A percentile compares a stretch with the other conserved stretches of the same genome.
phyloP scores from a whole-genome alignment of 306 rosid species.

The Coriaria nepalensis region DNA sequence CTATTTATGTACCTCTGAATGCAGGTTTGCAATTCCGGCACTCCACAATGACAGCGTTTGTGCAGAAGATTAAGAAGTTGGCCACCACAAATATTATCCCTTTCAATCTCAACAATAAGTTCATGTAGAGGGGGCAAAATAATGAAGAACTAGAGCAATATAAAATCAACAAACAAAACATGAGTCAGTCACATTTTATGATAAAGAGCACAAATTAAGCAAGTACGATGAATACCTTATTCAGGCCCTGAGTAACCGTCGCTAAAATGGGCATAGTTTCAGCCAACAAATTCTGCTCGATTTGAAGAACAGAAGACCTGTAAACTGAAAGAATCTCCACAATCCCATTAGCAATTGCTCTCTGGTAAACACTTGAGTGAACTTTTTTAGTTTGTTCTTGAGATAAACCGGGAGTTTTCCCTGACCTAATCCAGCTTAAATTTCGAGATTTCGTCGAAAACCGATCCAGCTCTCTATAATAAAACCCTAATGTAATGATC shows the following conservation, averaged over 20 bases:
- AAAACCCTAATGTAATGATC: constrained; percentile 73
- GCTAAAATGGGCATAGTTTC: constrained; percentile 84
- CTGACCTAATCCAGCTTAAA: constrained; percentile 80
- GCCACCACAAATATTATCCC: constrained; percentile 73
- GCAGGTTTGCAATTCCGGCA: constrained; percentile 92
- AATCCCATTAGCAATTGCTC: constrained; percentile 86
- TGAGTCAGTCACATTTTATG: not conserved
- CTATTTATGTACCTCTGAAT: constrained; percentile 60
- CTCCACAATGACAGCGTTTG: constrained; percentile 90
- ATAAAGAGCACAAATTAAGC: constrained; percentile 5
- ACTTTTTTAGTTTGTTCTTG: constrained; percentile 23
- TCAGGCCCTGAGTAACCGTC: constrained; percentile 74
- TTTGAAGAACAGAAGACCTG: constrained; percentile 70
- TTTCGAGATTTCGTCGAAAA: constrained; percentile 69
- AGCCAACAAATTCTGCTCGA: constrained; percentile 74
- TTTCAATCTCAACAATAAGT: constrained; percentile 76
- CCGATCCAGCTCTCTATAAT: constrained; percentile 79
- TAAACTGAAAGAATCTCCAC: constrained; percentile 76
- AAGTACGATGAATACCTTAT: constrained; percentile 38
- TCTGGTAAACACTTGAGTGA: constrained; percentile 70
- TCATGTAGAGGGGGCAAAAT: constrained; percentile 79
- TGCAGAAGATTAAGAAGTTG: constrained; percentile 80
- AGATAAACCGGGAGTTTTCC: constrained; percentile 19
- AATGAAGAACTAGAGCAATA: constrained; percentile 58
- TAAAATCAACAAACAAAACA: not conserved